These are phyloP conservation scores for Rossbeevera mucosa DNA, from an alignment of 768 basidiomycete species.

Conservation along the genomic window DNA sequence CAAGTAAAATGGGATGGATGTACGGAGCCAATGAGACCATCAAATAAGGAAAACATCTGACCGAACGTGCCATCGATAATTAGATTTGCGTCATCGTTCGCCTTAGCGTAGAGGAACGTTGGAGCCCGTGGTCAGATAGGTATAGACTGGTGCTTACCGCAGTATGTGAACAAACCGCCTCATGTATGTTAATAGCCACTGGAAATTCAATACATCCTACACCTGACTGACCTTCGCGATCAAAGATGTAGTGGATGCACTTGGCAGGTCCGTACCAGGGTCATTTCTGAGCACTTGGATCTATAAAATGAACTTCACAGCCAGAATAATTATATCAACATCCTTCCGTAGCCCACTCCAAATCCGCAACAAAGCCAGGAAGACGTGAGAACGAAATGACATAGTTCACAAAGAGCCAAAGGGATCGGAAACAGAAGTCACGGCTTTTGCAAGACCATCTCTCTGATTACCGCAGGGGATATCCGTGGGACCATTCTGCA, in stretches of 20 bases:
- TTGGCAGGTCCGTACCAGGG: slow-evolving; percentile 3
- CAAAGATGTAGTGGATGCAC: slow-evolving; percentile 1
- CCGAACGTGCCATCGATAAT: neutral
- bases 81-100: neutral
- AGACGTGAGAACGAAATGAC: neutral
- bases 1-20: neutral
- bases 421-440: neutral
- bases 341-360: neutral
- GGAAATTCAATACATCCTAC: neutral
- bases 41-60: neutral
- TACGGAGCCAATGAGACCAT: neutral
- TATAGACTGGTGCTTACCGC: neutral
- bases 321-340: neutral
- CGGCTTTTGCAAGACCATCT: slow-evolving; percentile 7
- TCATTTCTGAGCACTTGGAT: neutral
- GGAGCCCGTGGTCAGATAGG: neutral
- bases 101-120: neutral
- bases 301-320: neutral
- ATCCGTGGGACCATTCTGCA: slow-evolving; percentile 19
- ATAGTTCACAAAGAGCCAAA: neutral
- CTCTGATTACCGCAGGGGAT: slow-evolving; percentile 6
- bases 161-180: neutral
- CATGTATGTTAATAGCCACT: neutral
- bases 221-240: neutral
- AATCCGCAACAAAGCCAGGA: neutral